Conservation (phyloP, 2,329 filamentous ascomycete species). For the Proliferodiscus dingleyae region DNA sequence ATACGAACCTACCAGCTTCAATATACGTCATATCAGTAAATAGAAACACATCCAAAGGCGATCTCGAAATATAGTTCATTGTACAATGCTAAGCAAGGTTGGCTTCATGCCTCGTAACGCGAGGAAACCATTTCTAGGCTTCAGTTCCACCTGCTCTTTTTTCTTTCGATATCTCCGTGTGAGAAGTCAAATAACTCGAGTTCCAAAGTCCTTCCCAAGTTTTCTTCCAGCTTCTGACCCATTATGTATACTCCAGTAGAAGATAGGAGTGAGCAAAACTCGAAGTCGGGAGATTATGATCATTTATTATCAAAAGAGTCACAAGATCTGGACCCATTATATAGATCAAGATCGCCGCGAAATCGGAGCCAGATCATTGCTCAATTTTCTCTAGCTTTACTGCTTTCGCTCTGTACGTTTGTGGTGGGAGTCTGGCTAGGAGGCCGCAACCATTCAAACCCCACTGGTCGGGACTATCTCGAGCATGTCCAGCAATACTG, state of each 20-base stretch:
- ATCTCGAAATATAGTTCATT: too few relatives aligned
- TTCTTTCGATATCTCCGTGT: too few relatives aligned
- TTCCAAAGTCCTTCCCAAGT: too few relatives aligned
- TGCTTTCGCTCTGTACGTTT: constrained; percentile 12
- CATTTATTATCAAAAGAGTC: constrained; percentile 13
- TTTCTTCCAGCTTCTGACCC: neutral
- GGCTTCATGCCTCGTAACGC: too few relatives aligned
- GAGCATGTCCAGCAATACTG: constrained; percentile 24
- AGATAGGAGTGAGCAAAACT: constrained; percentile 15
- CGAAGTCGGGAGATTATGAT: constrained; percentile 16
- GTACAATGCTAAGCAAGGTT: too few relatives aligned
- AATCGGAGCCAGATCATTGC: constrained; percentile 9
- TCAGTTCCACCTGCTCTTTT: too few relatives aligned
- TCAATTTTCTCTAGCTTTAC: constrained; percentile 6
- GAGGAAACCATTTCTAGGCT: too few relatives aligned
- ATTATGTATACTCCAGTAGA: constrained; percentile 15
- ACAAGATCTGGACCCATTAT: constrained; percentile 2
- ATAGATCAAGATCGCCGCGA: neutral
- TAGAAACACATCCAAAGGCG: too few relatives aligned
- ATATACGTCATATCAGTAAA: too few relatives aligned
- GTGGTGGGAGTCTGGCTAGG: constrained; percentile 22
- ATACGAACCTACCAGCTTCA: too few relatives aligned
- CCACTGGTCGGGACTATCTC: constrained; percentile 14
- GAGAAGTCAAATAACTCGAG: too few relatives aligned
- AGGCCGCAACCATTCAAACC: constrained; percentile 7